Percentiles rank a stretch among this genome's conserved stretches.
Conservation (phyloP, 2,329 filamentous ascomycete species). For the Microsporum audouinii region DNA sequence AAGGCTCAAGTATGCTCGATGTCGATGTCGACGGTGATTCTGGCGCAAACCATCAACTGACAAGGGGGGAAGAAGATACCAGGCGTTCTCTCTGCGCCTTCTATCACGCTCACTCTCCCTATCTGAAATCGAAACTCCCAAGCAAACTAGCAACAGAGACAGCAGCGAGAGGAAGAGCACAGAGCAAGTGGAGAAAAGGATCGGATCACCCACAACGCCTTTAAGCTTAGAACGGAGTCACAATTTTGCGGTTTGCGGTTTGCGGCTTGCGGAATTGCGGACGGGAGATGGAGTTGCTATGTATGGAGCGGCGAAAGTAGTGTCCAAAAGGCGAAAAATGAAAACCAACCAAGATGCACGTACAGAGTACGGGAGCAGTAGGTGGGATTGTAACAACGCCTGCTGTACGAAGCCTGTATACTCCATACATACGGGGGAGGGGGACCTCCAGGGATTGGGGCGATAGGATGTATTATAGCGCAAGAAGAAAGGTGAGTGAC, state of each 20-base stretch:
- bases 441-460: neutral
- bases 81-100: neutral
- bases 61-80: neutral
- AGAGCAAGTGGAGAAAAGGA: neutral
- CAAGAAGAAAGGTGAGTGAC: neutral
- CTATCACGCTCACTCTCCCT: neutral
- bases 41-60: too few species aligned
- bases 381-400: neutral
- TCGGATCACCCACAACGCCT: neutral
- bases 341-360: neutral
- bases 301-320: constrained; percentile 1
- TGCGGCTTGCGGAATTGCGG: constrained; percentile 3
- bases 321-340: neutral
- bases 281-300: neutral
- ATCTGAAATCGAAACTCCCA: neutral
- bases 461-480: neutral
- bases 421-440: neutral
- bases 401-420: neutral
- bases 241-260: constrained; percentile 4
- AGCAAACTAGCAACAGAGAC: neutral
- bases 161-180: neutral
- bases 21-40: neutral
- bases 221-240: constrained; percentile 1
- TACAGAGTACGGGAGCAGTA: neutral
- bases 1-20: neutral